These are phyloP conservation scores for Rosa persica DNA, from an alignment of 306 rosid species.

Conservation along the genomic window DNA sequence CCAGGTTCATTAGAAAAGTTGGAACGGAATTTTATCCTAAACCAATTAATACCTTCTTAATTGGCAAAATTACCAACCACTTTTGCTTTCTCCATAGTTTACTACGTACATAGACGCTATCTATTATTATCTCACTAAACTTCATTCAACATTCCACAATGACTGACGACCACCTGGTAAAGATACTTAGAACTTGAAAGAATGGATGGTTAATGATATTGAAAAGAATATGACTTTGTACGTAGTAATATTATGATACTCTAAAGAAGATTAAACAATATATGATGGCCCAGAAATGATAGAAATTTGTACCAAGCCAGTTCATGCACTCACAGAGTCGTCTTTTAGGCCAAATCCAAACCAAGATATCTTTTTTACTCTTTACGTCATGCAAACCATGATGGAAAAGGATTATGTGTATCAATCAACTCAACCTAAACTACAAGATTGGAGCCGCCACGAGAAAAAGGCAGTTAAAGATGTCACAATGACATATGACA, in stretches of 20 bases:
- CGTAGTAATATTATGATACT: neutral
- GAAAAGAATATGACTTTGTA: neutral
- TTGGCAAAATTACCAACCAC: neutral
- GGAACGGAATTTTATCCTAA: neutral
- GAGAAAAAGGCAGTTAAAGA: neutral
- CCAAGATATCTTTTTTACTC: neutral
- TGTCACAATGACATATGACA: too few relatives aligned
- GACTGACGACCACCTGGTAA: neutral
- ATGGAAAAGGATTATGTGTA: neutral
- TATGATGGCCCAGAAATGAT: neutral
- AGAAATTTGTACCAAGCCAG: neutral
- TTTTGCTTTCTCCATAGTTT: neutral
- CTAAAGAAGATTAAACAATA: too few relatives aligned
- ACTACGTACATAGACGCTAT: neutral
- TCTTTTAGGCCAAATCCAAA: neutral
- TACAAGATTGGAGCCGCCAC: neutral
- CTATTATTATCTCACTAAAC: neutral
- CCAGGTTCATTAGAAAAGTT: neutral
- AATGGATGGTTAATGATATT: neutral
- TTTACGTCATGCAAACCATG: constrained; percentile 6
- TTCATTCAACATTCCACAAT: neutral
- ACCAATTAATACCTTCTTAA: neutral
- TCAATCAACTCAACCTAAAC: neutral
- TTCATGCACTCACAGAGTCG: neutral
- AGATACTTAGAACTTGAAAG: neutral